These are phyloP conservation scores for Penicillium bovifimosum DNA, from an alignment of 495 filamentous ascomycete species.

Conservation along the genomic window DNA sequence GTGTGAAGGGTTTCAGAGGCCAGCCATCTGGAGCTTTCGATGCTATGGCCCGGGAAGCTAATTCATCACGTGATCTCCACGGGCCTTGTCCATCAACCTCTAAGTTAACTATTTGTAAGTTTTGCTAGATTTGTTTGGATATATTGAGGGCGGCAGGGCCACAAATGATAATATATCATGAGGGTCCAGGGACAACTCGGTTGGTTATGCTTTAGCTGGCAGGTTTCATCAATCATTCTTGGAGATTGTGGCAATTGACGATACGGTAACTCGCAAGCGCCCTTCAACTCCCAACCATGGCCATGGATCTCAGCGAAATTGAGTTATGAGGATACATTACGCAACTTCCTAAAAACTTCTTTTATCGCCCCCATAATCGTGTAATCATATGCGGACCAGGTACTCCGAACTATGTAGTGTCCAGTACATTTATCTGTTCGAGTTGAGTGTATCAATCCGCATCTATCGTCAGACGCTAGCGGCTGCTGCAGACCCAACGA, in stretches of 20 bases:
- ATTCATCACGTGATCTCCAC: slow-evolving; percentile 13
- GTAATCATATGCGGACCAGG: not conserved
- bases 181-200: not conserved
- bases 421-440: not conserved
- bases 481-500: slow-evolving; percentile 1
- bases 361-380: not conserved
- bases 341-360: not conserved
- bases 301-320: not conserved
- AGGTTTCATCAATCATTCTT: not conserved
- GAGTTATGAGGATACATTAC: not conserved
- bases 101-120: too few relatives aligned
- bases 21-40: slow-evolving; percentile 16
- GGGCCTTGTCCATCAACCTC: not conserved
- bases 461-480: slow-evolving; percentile 7
- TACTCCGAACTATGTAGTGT: not conserved
- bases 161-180: not conserved
- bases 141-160: not conserved
- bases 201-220: not conserved
- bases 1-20: slow-evolving; percentile 13
- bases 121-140: not conserved
- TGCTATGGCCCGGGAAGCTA: slow-evolving; percentile 17
- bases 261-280: not conserved
- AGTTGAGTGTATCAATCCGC: not conserved
- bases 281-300: not conserved
- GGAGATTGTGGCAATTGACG: not conserved